Evolutionary conservation across 2,329 filamentous ascomycete species (phyloP).

Genomic region (Thielaviopsis musarum): DNA sequence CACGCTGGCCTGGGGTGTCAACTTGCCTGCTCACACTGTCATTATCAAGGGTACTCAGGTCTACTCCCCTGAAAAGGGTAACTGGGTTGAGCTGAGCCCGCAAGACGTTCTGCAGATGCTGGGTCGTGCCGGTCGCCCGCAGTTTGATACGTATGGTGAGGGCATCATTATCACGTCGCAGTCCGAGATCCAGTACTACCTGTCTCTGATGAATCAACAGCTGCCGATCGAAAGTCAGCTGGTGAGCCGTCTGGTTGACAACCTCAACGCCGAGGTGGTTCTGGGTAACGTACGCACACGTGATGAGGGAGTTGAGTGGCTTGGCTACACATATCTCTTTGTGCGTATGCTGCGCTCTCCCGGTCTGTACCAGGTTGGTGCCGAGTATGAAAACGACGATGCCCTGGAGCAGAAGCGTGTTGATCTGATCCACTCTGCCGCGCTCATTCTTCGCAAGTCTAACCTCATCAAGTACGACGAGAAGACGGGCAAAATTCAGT

Average conservation of each 20-base stretch:
- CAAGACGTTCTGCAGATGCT: constrained; percentile 98
- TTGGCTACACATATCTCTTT: constrained; percentile 95
- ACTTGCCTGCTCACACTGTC: constrained; percentile 90
- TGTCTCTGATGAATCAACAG: constrained; percentile 92
- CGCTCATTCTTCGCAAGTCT: constrained; percentile 69
- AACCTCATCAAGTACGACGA: constrained; percentile 91
- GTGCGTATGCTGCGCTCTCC: constrained; percentile 94
- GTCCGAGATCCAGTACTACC: constrained; percentile 87
- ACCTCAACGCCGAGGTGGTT: constrained; percentile 90
- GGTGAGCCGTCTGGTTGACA: constrained; percentile 82
- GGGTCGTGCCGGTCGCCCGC: constrained; percentile 85
- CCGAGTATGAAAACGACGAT: constrained; percentile 87
- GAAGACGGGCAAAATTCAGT: constrained; percentile 72
- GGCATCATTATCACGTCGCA: constrained; percentile 98
- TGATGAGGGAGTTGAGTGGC: constrained; percentile 97
- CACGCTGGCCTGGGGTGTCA: constrained; percentile 98
- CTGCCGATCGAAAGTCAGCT: constrained; percentile 95
- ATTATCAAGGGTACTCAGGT: constrained; percentile 98
- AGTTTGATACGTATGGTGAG: constrained; percentile 95
- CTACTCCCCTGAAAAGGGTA: constrained; percentile 96
- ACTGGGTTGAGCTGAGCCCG: constrained; percentile 93
- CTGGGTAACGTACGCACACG: constrained; percentile 80
- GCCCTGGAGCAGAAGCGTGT: constrained; percentile 90
- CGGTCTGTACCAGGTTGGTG: constrained; percentile 84
- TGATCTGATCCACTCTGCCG: constrained; percentile 91